A percentile compares a stretch with the other conserved stretches of the same genome.
phyloP scores from a whole-genome alignment of 345 rosid species.

The Abelmoschus esculentus region DNA sequence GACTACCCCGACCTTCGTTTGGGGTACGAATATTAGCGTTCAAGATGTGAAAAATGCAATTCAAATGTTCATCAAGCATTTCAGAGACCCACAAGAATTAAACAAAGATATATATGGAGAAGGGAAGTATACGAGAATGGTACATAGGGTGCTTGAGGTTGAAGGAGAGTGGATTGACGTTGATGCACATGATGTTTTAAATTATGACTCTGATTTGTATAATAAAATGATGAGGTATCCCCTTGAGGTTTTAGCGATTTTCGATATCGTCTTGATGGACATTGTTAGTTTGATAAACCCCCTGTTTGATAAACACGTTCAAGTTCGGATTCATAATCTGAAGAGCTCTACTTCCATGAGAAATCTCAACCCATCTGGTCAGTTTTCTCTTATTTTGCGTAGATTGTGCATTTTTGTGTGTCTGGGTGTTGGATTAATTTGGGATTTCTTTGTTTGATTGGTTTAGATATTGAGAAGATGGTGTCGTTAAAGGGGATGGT shows the following conservation, averaged over 20 bases:
- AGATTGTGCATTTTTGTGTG: not conserved
- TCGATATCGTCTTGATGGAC: slow-evolving; percentile 91
- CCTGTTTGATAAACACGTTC: slow-evolving; percentile 80
- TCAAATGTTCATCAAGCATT: slow-evolving; percentile 81
- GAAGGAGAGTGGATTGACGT: slow-evolving; percentile 93
- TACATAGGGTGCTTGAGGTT: slow-evolving; percentile 65
- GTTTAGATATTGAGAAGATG: slow-evolving; percentile 92
- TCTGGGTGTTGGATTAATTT: slow-evolving; percentile 10
- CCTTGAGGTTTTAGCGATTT: slow-evolving; percentile 86
- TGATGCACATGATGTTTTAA: slow-evolving; percentile 79
- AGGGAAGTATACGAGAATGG: slow-evolving; percentile 76
- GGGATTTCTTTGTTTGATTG: slow-evolving; percentile 9
- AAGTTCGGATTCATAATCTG: slow-evolving; percentile 73
- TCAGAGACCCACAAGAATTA: slow-evolving; percentile 46
- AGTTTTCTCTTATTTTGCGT: not conserved
- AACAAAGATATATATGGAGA: slow-evolving; percentile 48
- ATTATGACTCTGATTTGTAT: slow-evolving; percentile 75
- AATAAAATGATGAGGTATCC: slow-evolving; percentile 86
- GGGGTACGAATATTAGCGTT: slow-evolving; percentile 97
- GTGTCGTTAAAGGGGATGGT: slow-evolving; percentile 91
- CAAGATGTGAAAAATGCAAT: slow-evolving; percentile 83
- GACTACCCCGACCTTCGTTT: slow-evolving; percentile 72
- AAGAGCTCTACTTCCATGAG: slow-evolving; percentile 75
- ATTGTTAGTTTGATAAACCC: slow-evolving; percentile 67
- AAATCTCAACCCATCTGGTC: slow-evolving; percentile 91